A percentile compares a stretch with the other conserved stretches of the same genome.
Evolutionary conservation across 176 grass and related monocot species (phyloP).

Genomic region (Hordeum vulgare): DNA sequence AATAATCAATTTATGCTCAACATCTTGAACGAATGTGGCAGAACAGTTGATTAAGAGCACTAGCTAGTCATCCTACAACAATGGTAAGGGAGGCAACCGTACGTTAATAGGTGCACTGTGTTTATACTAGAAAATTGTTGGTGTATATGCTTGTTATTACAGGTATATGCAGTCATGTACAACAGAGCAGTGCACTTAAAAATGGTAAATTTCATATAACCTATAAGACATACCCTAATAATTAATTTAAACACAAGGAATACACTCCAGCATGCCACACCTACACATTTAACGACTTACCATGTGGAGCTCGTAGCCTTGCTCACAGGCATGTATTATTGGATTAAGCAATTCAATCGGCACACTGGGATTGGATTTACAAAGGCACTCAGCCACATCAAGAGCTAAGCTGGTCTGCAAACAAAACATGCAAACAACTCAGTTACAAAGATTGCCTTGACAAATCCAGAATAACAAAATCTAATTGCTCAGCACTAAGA

Average conservation of each 20-base stretch:
- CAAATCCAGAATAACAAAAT: not conserved
- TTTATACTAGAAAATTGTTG: constrained; percentile 9
- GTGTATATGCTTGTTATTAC: not conserved
- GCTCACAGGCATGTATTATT: constrained; percentile 78
- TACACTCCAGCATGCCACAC: constrained; percentile 5
- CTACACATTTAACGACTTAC: constrained; percentile 41
- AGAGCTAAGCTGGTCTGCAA: constrained; percentile 69
- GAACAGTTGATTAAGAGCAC: not conserved
- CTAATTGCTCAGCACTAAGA: not conserved
- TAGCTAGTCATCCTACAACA: not conserved
- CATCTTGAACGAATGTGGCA: not conserved
- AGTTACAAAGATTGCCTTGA: constrained; percentile 10
- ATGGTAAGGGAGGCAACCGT: not conserved
- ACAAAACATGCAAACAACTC: constrained; percentile 11
- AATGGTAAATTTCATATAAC: constrained; percentile 5
- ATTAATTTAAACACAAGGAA: constrained; percentile 8
- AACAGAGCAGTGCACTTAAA: not conserved
- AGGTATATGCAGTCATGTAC: constrained; percentile 1
- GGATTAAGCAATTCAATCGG: constrained; percentile 60
- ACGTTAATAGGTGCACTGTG: not conserved
- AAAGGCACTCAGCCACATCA: constrained; percentile 63
- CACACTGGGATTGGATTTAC: constrained; percentile 52
- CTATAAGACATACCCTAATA: constrained; percentile 3
- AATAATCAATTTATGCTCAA: constrained; percentile 3
- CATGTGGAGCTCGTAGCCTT: constrained; percentile 69